Evolutionary conservation across 352 stramenopile species (phyloP).

Genomic region (Globisporangium abappressorium): DNA sequence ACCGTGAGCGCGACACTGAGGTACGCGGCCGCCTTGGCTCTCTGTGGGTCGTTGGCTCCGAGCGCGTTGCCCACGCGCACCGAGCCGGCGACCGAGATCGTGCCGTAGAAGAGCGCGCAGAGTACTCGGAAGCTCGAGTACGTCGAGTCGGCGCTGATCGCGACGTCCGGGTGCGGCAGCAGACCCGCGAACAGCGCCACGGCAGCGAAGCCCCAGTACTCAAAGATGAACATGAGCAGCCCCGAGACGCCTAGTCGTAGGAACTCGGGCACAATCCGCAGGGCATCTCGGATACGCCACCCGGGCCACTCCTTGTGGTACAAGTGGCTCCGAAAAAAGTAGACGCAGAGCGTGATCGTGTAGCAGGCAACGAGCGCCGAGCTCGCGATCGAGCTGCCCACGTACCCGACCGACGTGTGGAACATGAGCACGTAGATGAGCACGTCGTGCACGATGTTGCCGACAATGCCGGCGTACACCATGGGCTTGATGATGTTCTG

Average conservation of each 20-base stretch:
- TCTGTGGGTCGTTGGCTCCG: conserved; percentile 71
- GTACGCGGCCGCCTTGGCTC: conserved; percentile 67
- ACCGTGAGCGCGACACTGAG: conserved; percentile 50
- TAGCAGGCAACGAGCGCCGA: conserved; percentile 56
- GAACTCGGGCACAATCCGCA: conserved; percentile 72
- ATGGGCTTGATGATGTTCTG: conserved; percentile 86
- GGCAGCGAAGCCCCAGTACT: conserved; percentile 81
- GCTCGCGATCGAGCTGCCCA: conserved; percentile 72
- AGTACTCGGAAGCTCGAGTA: conserved; percentile 76
- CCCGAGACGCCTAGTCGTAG: conserved; percentile 74
- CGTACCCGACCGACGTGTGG: conserved; percentile 66
- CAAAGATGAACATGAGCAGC: conserved; percentile 84
- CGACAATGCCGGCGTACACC: conserved; percentile 70
- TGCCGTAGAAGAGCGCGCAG: conserved; percentile 69
- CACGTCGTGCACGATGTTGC: conserved; percentile 73
- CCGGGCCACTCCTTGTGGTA: conserved; percentile 76
- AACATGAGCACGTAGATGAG: conserved; percentile 88
- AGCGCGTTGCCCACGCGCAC: conserved; percentile 85
- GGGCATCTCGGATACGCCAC: conserved; percentile 59
- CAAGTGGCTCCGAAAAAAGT: conserved; percentile 62
- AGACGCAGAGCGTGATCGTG: conserved; percentile 57
- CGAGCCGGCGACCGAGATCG: conserved; percentile 63
- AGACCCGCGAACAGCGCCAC: conserved; percentile 73
- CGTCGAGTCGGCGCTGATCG: conserved; percentile 82
- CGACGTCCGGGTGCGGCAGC: conserved; percentile 70